Evolutionary conservation across 2,329 filamentous ascomycete species (phyloP).

Genomic region (Clathrospora elynae): DNA sequence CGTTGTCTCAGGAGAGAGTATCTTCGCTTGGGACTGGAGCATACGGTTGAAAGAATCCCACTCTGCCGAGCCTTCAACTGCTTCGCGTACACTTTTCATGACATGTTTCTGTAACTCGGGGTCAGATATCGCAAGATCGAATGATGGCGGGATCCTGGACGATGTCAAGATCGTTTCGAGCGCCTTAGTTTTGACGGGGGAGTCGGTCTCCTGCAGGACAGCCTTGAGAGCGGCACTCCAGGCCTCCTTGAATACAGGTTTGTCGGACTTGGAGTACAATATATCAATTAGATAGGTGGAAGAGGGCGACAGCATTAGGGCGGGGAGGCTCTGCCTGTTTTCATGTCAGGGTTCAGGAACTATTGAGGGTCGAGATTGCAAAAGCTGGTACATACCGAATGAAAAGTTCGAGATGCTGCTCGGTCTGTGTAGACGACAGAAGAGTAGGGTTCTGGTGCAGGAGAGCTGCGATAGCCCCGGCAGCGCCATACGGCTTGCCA

Average conservation of each 20-base stretch:
- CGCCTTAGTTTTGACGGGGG: constrained; percentile 33
- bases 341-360: too few species aligned
- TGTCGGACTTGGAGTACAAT: constrained; percentile 57
- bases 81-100: constrained; percentile 32
- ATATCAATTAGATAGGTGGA: constrained; percentile 68
- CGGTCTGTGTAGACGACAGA: constrained; percentile 50
- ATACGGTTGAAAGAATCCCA: constrained; percentile 48
- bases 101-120: constrained; percentile 46
- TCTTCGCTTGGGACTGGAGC: constrained; percentile 40
- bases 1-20: constrained; percentile 44
- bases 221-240: constrained; percentile 43
- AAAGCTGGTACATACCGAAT: too few species aligned
- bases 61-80: constrained; percentile 40
- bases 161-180: constrained; percentile 45
- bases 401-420: constrained; percentile 51
- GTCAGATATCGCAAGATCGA: constrained; percentile 45
- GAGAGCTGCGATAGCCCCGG: constrained; percentile 61
- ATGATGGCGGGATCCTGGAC: constrained; percentile 42
- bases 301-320: constrained; percentile 71
- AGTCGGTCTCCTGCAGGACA: constrained; percentile 35
- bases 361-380: too few species aligned
- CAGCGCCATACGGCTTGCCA: constrained; percentile 70
- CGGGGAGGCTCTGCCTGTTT: constrained; percentile 61
- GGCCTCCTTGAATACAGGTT: constrained; percentile 34
- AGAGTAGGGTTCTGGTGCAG: constrained; percentile 54